Evolutionary conservation across 768 basidiomycete genomes (phyloP).

Genomic region (Multifurca ochricompacta): DNA sequence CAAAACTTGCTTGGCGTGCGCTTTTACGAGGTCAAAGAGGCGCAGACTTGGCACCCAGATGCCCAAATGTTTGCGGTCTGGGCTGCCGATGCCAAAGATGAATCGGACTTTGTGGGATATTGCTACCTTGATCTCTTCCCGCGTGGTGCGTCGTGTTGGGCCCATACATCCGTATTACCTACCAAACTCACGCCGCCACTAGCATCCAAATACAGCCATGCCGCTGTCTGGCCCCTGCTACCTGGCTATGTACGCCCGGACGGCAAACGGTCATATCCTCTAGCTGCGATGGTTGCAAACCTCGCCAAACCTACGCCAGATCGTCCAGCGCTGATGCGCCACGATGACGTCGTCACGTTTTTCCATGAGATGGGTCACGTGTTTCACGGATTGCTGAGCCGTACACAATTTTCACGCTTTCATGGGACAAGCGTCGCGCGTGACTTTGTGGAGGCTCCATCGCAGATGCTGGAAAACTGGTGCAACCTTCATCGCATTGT

Average conservation of each 20-base stretch:
- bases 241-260: conserved; percentile 52
- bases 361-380: conserved; percentile 80
- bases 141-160: conserved; percentile 42
- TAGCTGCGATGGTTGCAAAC: conserved; percentile 85
- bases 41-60: conserved; percentile 80
- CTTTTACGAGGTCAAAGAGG: conserved; percentile 45
- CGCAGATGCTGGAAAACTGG: conserved; percentile 93
- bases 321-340: conserved; percentile 78
- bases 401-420: conserved; percentile 66
- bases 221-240: conserved; percentile 75
- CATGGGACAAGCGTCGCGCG: conserved; percentile 75
- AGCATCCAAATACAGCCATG: conserved; percentile 80
- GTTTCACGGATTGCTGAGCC: conserved; percentile 50
- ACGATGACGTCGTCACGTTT: conserved; percentile 83
- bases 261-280: conserved; percentile 61
- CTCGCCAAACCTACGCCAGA: conserved; percentile 78
- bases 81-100: conserved; percentile 68
- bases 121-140: conserved; percentile 87
- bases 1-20: conserved; percentile 72
- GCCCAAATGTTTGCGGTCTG: conserved; percentile 82
- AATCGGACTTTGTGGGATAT: conserved; percentile 70
- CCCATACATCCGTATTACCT: background rate
- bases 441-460: conserved; percentile 86
- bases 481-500: conserved; percentile 22
- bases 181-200: background rate